Evolutionary conservation across 139 green algal genomes (phyloP).

Genomic region (Chlorella sp.): DNA sequence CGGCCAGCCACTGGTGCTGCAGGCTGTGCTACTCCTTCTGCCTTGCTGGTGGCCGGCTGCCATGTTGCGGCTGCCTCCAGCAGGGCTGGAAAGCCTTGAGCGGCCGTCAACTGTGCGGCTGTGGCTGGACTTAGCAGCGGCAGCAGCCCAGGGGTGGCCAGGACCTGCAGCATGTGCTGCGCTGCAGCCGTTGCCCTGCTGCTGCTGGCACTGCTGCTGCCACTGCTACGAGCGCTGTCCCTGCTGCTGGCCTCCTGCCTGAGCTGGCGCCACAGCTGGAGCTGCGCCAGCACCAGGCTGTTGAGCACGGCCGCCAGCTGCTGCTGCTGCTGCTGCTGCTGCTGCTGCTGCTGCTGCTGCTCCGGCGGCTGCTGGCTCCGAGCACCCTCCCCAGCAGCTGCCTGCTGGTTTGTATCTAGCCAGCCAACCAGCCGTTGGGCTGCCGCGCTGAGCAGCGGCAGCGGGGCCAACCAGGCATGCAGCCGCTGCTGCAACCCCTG

Average conservation of each 20-base stretch:
- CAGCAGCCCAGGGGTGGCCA: slow-evolving; percentile 1
- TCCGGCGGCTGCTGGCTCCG: no score
- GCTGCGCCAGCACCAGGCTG: not conserved
- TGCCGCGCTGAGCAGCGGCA: slow-evolving; percentile 32
- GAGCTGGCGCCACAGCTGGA: not conserved
- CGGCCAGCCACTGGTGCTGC: not conserved
- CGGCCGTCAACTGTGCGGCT: not conserved
- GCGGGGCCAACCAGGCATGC: slow-evolving; percentile 16
- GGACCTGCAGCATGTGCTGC: slow-evolving; percentile 3
- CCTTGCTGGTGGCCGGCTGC: not conserved
- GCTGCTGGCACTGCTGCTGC: not conserved
- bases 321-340: slow-evolving; percentile 30
- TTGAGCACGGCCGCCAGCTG: slow-evolving; percentile 28
- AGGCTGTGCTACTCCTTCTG: no score
- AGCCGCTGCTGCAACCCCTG: slow-evolving; percentile 21
- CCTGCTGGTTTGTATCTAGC: not conserved
- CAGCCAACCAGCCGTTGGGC: slow-evolving; percentile 10
- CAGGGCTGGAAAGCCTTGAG: not conserved
- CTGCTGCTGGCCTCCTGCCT: not conserved
- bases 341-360: not conserved
- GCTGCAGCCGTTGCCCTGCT: not conserved
- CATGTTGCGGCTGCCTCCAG: not conserved
- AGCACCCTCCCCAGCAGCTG: not conserved
- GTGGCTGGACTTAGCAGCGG: not conserved
- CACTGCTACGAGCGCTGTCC: not conserved